Conservation (phyloP, 257 asterid genomes). For the Euphrasia confusa region DNA sequence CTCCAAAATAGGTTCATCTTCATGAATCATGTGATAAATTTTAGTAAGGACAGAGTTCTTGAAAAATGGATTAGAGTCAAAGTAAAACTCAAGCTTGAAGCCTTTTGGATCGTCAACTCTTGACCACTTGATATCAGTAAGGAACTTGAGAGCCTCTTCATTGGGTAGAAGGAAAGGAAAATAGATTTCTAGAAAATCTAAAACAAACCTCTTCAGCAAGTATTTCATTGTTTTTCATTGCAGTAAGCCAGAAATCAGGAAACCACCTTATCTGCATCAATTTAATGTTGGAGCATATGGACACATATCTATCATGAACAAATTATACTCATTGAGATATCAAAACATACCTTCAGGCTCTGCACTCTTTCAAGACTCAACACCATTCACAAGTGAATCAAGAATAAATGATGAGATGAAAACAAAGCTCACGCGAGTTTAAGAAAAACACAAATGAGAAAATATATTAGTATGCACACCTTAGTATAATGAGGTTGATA, state of each 20-base stretch:
- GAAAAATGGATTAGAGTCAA: constrained; percentile 59
- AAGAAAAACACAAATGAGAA: neutral
- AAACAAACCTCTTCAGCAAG: constrained; percentile 65
- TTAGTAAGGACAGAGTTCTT: constrained; percentile 63
- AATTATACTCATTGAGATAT: neutral
- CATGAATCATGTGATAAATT: constrained; percentile 85
- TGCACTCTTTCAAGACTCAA: constrained; percentile 18
- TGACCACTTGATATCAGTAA: constrained; percentile 74
- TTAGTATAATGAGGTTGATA: constrained; percentile 48
- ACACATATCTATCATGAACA: neutral
- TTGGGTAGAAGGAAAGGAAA: constrained; percentile 21
- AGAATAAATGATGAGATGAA: neutral
- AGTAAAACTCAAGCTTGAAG: constrained; percentile 69
- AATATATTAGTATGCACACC: constrained; percentile 27
- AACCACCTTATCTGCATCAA: constrained; percentile 56
- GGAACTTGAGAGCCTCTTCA: constrained; percentile 69
- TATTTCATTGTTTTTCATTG: constrained; percentile 70
- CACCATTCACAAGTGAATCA: constrained; percentile 40
- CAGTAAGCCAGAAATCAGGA: constrained; percentile 79
- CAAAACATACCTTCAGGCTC: constrained; percentile 24
- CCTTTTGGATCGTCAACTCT: constrained; percentile 71
- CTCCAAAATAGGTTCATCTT: constrained; percentile 86
- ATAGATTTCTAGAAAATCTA: neutral
- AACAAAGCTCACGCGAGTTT: neutral
- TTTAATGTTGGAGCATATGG: neutral